Evolutionary conservation across 2,329 filamentous ascomycete species (phyloP), one percentile per base, ranked within the genome.

Genomic region (Colletotrichum plurivorum): DNA sequence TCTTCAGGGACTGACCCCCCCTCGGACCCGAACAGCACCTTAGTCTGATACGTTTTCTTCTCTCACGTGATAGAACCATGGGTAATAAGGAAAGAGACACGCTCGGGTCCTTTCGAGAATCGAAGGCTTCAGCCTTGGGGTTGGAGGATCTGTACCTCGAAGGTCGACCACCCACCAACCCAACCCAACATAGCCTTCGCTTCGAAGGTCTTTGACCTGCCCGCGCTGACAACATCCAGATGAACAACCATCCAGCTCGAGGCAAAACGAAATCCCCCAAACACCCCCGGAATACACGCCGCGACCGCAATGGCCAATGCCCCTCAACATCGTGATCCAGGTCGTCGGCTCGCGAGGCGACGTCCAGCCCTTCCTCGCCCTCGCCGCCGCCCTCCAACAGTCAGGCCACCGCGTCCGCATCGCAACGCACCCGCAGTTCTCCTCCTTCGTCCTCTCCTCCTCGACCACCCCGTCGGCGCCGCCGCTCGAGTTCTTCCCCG

Each of bases 361-460:
- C 73, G 84, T 89, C 1, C 87, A 89, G 63, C 86, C 87, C 0
- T 89, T 89, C 63, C 75, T 89, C 58, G 85, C 85, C 0, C 75
- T 89, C 1, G 87, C 86, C 0, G 82, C 81, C 51, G 81, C 83
- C 15, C 74, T 89, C 4, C 80, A 83, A 69, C 78, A 76, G 8
- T 77, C 83, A 61, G 84, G 85, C 2, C 86, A 88, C 73, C 81
- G 85, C 12, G 82, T 88, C 2, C 81, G 86, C 2, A 73, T 88
- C 5, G 85, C 85, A 6, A 88, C 86, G 1, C 86, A 88, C 72
- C 63, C 77, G 25, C 78, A 80, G 1, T 88, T 88, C 69, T 78
- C 81, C 59, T 74, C 80, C 12, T 87, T 88, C 54, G 84, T 88
- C 1, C 75, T 79, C 13, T 49, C 58, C 31, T 43, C 53, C n/a